Evolutionary conservation across 768 basidiomycete species (phyloP).

Genomic region (Floccularia luteovirens): DNA sequence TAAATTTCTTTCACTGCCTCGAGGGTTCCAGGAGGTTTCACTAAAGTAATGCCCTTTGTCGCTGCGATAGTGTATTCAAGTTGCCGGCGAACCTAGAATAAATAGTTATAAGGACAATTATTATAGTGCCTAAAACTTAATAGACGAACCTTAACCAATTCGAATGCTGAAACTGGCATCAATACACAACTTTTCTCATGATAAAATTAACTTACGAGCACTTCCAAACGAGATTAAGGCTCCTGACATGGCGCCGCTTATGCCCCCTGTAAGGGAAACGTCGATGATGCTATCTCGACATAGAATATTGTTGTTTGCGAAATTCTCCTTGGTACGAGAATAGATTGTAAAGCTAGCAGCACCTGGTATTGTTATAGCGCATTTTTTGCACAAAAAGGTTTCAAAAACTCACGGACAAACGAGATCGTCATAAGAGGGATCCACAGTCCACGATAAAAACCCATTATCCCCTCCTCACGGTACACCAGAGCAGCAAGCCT

Average conservation of each 20-base stretch:
- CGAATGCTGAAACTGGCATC: conserved; percentile 54
- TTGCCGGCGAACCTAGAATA: conserved; percentile 75
- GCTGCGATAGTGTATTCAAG: conserved; percentile 89
- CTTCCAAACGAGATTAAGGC: conserved; percentile 85
- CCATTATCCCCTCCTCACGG: conserved; percentile 78
- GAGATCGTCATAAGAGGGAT: conserved; percentile 94
- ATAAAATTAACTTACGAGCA: conserved; percentile 57
- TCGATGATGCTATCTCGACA: conserved; percentile 53
- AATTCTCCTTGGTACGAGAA: conserved; percentile 72
- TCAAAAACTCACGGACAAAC: conserved; percentile 74
- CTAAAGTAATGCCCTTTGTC: conserved; percentile 61
- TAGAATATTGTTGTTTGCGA: conserved; percentile 51
- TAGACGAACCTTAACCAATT: conserved; percentile 79
- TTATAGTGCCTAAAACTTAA: conserved; percentile 2
- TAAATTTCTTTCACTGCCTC: conserved; percentile 80
- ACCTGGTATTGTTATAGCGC: conserved; percentile 32
- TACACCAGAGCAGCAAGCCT: conserved; percentile 67
- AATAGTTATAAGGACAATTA: background rate
- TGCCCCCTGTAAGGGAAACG: conserved; percentile 69
- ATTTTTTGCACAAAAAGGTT: conserved; percentile 4
- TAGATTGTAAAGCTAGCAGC: conserved; percentile 92
- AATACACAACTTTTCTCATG: conserved; percentile 2
- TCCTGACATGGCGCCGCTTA: conserved; percentile 85
- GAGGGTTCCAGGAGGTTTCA: conserved; percentile 71
- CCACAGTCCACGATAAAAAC: conserved; percentile 88